Evolutionary conservation across 768 basidiomycete genomes (phyloP).

Genomic region (Trametes elegans): DNA sequence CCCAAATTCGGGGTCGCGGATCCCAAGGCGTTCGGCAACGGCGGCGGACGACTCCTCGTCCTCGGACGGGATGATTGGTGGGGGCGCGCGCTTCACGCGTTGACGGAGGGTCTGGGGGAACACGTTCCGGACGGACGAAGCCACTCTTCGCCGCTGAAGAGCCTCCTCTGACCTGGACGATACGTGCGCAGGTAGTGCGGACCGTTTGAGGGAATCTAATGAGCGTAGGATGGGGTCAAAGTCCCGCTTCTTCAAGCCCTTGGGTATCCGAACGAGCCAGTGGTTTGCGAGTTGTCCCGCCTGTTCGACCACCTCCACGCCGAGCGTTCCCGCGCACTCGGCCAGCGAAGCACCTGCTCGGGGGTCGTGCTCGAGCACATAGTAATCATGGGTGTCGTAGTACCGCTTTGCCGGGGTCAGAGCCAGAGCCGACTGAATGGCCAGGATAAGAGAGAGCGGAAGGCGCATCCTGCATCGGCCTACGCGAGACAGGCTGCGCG

Average conservation of each 20-base stretch:
- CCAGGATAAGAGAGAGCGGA: constrained; percentile 30
- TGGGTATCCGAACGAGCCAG: constrained; percentile 75
- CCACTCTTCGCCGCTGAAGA: constrained; percentile 41
- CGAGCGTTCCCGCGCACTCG: constrained; percentile 58
- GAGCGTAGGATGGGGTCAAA: constrained; percentile 49
- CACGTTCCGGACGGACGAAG: constrained; percentile 58
- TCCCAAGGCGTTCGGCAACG: constrained; percentile 58
- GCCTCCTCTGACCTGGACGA: constrained; percentile 42
- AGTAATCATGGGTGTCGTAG: constrained; percentile 77
- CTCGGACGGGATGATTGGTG: constrained; percentile 41
- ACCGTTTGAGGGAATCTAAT: constrained; percentile 44
- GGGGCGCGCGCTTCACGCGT: constrained; percentile 74
- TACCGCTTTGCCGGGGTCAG: constrained; percentile 46
- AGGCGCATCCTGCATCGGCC: constrained; percentile 19
- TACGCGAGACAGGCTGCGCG: constrained; percentile 9
- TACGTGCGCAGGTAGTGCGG: constrained; percentile 21
- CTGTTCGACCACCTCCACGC: constrained; percentile 84
- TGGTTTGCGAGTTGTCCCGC: constrained; percentile 78
- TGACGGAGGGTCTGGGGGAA: constrained; percentile 63
- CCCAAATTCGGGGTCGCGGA: constrained; percentile 79
- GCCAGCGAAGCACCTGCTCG: constrained; percentile 49
- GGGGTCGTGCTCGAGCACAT: constrained; percentile 69
- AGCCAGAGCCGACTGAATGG: constrained; percentile 30
- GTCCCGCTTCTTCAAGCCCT: constrained; percentile 37
- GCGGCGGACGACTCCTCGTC: constrained; percentile 40